Evolutionary conservation across 768 basidiomycete genomes (phyloP).

Genomic region (Serendipita sp.): DNA sequence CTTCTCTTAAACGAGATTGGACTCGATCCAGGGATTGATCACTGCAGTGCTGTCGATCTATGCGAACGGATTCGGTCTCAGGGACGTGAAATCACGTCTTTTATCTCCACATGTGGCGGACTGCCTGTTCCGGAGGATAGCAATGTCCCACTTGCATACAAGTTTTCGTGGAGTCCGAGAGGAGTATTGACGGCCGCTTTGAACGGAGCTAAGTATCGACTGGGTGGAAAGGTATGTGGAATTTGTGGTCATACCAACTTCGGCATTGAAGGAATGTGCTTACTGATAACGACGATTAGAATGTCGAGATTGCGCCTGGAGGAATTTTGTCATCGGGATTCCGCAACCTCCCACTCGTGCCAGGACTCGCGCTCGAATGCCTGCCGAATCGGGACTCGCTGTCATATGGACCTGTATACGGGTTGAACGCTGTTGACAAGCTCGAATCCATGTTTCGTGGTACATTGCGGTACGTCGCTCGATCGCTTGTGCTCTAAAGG

Average conservation of each 20-base stretch:
- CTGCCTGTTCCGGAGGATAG: conserved; percentile 59
- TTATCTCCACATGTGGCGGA: conserved; percentile 87
- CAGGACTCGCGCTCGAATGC: conserved; percentile 57
- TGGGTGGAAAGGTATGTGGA: conserved; percentile 36
- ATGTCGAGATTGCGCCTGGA: conserved; percentile 33
- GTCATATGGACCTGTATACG: conserved; percentile 51
- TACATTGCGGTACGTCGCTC: conserved; percentile 46
- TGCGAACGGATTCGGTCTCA: conserved; percentile 35
- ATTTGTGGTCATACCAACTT: not conserved
- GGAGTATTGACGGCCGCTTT: conserved; percentile 72
- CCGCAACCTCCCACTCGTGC: conserved; percentile 45
- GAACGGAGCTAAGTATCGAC: conserved; percentile 53
- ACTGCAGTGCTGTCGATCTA: conserved; percentile 68
- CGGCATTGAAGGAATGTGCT: not conserved
- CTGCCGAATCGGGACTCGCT: conserved; percentile 75
- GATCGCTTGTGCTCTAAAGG: not conserved
- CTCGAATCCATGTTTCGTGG: conserved; percentile 65
- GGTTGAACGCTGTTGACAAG: conserved; percentile 27
- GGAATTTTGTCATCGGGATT: conserved; percentile 44
- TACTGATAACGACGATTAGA: conserved; percentile 21
- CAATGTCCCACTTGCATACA: conserved; percentile 66
- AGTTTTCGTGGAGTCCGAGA: conserved; percentile 85
- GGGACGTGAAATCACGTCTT: conserved; percentile 47
- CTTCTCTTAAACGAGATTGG: conserved; percentile 82
- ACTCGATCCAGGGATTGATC: conserved; percentile 80